Evolutionary conservation across 768 basidiomycete species (phyloP), one percentile per base, ranked within the genome.

Genomic region (Hericium rajendrae): DNA sequence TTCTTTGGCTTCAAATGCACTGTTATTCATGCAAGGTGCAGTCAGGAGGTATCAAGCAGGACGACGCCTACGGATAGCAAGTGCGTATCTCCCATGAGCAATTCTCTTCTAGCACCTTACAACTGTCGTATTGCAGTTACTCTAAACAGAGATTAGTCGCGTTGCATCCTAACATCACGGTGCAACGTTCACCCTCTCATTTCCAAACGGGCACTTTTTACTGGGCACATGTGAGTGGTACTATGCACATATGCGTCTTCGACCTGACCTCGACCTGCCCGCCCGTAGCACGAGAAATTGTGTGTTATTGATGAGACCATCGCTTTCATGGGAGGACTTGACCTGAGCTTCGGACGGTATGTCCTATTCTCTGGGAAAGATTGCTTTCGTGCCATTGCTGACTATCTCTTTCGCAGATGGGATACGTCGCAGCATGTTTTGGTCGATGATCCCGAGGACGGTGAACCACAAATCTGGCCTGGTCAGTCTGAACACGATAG

Each of bases 221-320:
- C 68, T 99, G 97, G 97, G 94, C 95, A 26, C 97, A 98, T 73
- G 94, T 95, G 66, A 64, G 86, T 72, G 12, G 3, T 22, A 9
- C 13, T 24, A 13, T 50, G 11, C 24, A 39, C 18, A 54, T 41
- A 12, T 2, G 48, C 49, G 20, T 20, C 41, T 59, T 22, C 24
- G 15, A 40, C 55, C 13, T 20, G n/a, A 49, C 57, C 49, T 32
- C 9, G 2, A 40, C 8, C 24, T 60, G 22, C 55, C 18, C 43
- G 20, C 48, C 24, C 58, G 10, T 57, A 94, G 91, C 97, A 98
- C 70, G 97, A 99, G 76, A 99, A 99, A 68, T 68, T 99, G 60
- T 98, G 95, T 66, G 93, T 97, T 13, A 90, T 99, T 59, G 97
- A 99, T 68, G 90, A 97, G 68, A 84, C 92, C 1, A 97, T 98